A percentile compares a stretch with the other conserved stretches of the same genome.
These are phyloP conservation scores for Gautieria morchelliformis DNA, from an alignment of 768 basidiomycete species.

Conservation along the genomic window DNA sequence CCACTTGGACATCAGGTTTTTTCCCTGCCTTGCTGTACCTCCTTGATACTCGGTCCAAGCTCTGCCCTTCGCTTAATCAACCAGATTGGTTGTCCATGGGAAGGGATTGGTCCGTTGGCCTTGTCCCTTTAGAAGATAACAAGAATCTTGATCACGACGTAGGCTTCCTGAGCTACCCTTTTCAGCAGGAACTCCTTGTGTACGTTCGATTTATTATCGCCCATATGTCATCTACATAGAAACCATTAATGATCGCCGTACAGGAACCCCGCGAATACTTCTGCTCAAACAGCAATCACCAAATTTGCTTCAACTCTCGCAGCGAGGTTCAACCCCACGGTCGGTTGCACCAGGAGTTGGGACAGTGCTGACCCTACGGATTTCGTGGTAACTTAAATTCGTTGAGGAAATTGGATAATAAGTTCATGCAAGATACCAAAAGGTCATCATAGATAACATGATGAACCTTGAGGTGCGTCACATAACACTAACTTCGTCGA, in stretches of 20 bases:
- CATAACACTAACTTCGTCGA: background rate
- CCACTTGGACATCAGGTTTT: constrained; percentile 64
- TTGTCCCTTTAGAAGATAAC: constrained; percentile 38
- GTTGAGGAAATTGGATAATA: background rate
- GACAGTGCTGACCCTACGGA: constrained; percentile 44
- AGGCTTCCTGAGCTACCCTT: constrained; percentile 63
- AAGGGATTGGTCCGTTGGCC: constrained; percentile 38
- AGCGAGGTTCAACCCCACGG: constrained; percentile 43
- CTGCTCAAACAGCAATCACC: constrained; percentile 46
- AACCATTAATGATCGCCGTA: background rate
- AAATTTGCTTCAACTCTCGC: constrained; percentile 50
- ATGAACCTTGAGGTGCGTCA: constrained; percentile 53
- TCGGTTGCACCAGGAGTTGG: constrained; percentile 68
- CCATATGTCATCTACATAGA: background rate
- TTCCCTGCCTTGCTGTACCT: constrained; percentile 54
- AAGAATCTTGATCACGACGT: constrained; percentile 56
- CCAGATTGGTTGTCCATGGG: constrained; percentile 51
- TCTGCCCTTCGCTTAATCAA: constrained; percentile 34
- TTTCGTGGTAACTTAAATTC: constrained; percentile 35
- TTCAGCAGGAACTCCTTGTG: constrained; percentile 51
- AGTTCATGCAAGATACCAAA: background rate
- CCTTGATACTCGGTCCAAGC: constrained; percentile 39
- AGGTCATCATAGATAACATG: constrained; percentile 76
- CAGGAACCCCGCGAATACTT: constrained; percentile 48
- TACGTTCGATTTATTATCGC: constrained; percentile 22